Base-by-base conservation (phyloP, 2,329 filamentous ascomycete species). In the Xylariaceae sp. region DNA sequence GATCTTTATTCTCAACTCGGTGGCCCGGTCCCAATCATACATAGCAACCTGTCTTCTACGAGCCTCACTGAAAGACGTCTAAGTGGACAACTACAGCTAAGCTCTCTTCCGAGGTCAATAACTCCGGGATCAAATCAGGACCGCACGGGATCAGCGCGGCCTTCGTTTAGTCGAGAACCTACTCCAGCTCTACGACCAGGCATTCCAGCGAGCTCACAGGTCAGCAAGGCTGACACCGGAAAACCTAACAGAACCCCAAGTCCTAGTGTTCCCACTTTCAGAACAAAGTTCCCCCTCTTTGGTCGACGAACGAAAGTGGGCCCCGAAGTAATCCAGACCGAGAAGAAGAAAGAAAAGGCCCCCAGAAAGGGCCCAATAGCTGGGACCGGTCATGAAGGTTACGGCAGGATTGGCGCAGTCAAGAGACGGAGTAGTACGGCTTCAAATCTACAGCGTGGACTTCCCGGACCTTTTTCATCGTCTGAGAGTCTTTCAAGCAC, bases 361-460 rank as follows among this genome's bases (percentile, higher is more conserved):
- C 59, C 78, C 21, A 83, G 89, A 24, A 94, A 92, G 73, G 93
- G 94, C 0, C 94, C 94, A 19, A 86, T 84, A 14, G 94, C 94
- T 36, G 94, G 94, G n/a, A 98, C 94, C 33, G 94, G 94, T 0
- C 92, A 98, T 68, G 94, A 98, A 76, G 89, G 89, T 1, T 93
- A 94, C 67, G 89, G 89, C 0, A 83, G 83, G 53, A 79, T 91
- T 53, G 86, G 87, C 2, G 77, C 81, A 4, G 67, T 78, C 26
- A 83, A 87, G 56, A 83, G 88, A 26, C 83, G 88, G 51, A 91
- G 87, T 67, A 84, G 82, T 57, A 87, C 84, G 66, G 76, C 79
- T 17, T 75, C 80, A 6, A 83, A 79, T 58, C 65, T 77, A 21
- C 70, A 73, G 2, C 78, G 77, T n/a, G 80, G 76, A 23, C 76